Percentiles rank a stretch among this genome's conserved stretches.
Evolutionary conservation across 2,329 filamentous ascomycete genomes (phyloP).

Genomic region (Penicillium sumatraense): DNA sequence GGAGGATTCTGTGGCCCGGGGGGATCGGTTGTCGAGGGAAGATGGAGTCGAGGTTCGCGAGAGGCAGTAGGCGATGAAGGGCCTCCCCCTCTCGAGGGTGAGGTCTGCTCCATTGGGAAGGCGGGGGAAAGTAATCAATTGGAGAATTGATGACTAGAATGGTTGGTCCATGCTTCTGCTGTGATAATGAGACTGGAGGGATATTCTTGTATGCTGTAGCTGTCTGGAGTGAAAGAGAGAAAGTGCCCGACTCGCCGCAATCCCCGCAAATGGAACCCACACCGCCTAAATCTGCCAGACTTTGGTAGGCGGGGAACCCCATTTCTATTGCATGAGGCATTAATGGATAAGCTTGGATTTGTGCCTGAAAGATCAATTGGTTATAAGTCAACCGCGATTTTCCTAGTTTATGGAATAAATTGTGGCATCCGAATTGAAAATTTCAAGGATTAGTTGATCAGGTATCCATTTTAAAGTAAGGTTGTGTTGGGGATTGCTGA

Average conservation of each 20-base stretch:
- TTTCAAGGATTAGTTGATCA: too few species aligned
- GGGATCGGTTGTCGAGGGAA: constrained; percentile 86
- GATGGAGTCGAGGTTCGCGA: constrained; percentile 56
- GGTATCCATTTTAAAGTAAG: too few species aligned
- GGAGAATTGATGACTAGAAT: background rate
- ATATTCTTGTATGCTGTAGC: background rate
- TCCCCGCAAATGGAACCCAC: background rate
- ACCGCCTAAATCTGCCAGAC: background rate
- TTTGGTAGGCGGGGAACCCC: background rate
- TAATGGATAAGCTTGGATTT: background rate
- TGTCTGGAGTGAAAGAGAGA: background rate
- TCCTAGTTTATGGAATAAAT: too few species aligned
- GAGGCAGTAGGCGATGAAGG: constrained; percentile 30
- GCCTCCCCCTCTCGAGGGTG: constrained; percentile 28
- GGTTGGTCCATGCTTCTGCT: background rate
- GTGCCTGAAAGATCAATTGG: too few species aligned
- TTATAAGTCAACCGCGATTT: too few species aligned
- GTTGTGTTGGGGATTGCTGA: too few species aligned
- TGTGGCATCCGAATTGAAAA: too few species aligned
- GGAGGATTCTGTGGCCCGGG: constrained; percentile 71
- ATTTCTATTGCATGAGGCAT: background rate
- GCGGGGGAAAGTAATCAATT: background rate
- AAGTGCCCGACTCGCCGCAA: background rate
- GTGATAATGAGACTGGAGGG: too few species aligned
- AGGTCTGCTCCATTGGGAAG: constrained; percentile 31